These are phyloP conservation scores for Guillardia theta DNA, from an alignment of 78 protist genomes.

Conservation along the genomic window DNA sequence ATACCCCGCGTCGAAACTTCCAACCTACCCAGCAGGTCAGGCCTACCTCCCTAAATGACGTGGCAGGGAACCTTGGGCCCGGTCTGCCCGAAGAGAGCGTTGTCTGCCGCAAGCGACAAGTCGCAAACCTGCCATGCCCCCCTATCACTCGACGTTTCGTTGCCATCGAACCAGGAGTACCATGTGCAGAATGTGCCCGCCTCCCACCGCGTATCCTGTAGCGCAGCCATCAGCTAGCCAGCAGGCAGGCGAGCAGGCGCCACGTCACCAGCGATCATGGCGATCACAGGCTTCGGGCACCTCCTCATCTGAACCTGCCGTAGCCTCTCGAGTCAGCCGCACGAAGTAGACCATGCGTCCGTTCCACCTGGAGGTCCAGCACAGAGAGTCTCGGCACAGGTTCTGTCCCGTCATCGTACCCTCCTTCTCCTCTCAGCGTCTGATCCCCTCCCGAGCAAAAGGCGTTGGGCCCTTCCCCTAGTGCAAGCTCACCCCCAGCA, in stretches of 20 bases:
- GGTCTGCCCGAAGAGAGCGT: slow-evolving; percentile 39
- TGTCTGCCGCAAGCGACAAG: not conserved
- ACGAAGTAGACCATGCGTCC: not conserved
- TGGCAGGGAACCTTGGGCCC: not conserved
- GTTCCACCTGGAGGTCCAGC: slow-evolving; percentile 10
- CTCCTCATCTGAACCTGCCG: not conserved
- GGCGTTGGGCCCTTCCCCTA: not conserved
- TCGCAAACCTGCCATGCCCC: slow-evolving; percentile 30
- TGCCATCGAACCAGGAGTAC: not conserved
- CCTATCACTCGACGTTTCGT: too few species aligned
- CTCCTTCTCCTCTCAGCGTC: not conserved
- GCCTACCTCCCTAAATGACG: too few species aligned
- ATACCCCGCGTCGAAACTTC: slow-evolving; percentile 23
- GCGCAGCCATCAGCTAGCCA: too few species aligned
- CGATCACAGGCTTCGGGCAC: slow-evolving; percentile 27
- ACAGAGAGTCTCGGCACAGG: not conserved
- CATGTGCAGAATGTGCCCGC: slow-evolving; percentile 38
- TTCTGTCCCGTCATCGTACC: not conserved
- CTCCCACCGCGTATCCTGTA: slow-evolving; percentile 25
- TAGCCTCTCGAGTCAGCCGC: too few species aligned
- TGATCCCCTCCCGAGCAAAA: slow-evolving; percentile 25
- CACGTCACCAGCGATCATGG: slow-evolving; percentile 28
- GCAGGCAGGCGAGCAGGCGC: too few species aligned
- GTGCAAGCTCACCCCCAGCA: not conserved
- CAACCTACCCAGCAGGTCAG: not conserved